Percentiles rank a stretch among this genome's conserved stretches.
Conservation (phyloP, 2,329 filamentous ascomycete species). For the Aspergillus latus region DNA sequence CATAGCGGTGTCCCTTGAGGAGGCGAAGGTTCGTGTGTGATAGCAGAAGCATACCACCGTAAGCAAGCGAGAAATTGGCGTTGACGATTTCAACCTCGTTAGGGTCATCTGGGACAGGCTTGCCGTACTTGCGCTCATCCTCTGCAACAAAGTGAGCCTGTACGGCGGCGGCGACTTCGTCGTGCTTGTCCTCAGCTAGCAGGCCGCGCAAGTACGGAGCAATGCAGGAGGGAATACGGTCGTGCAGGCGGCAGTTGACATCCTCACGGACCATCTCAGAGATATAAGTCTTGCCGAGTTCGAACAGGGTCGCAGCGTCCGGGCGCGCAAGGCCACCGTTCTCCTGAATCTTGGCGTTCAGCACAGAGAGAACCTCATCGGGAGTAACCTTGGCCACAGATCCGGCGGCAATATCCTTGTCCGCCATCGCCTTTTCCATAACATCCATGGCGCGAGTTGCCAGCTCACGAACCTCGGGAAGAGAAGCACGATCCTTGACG, state of each 20-base stretch:
- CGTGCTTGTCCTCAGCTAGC: conserved; percentile 61
- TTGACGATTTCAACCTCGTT: conserved; percentile 97
- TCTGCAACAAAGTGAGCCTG: conserved; percentile 77
- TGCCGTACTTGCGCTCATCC: conserved; percentile 82
- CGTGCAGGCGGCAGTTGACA: conserved; percentile 76
- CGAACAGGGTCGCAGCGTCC: conserved; percentile 63
- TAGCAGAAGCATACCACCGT: conserved; percentile 94
- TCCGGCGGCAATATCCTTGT: conserved; percentile 57
- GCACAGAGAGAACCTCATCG: conserved; percentile 70
- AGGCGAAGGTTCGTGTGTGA: conserved; percentile 94
- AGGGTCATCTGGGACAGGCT: conserved; percentile 81
- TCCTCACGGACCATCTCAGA: conserved; percentile 83
- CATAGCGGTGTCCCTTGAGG: conserved; percentile 94
- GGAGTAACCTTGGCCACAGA: conserved; percentile 62
- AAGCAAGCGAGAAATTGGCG: conserved; percentile 93
- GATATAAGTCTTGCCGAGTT: conserved; percentile 70
- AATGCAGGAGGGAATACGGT: conserved; percentile 68
- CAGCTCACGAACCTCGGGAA: conserved; percentile 91
- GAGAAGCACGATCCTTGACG: conserved; percentile 81
- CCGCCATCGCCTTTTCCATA: conserved; percentile 89
- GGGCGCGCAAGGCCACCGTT: conserved; percentile 63
- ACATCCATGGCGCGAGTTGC: conserved; percentile 78
- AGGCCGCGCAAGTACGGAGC: conserved; percentile 74
- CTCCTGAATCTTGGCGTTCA: conserved; percentile 75
- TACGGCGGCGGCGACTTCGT: conserved; percentile 69